These are phyloP conservation scores for Chlamydomonas schloesseri DNA, from an alignment of 139 green algal species.

Conservation along the genomic window DNA sequence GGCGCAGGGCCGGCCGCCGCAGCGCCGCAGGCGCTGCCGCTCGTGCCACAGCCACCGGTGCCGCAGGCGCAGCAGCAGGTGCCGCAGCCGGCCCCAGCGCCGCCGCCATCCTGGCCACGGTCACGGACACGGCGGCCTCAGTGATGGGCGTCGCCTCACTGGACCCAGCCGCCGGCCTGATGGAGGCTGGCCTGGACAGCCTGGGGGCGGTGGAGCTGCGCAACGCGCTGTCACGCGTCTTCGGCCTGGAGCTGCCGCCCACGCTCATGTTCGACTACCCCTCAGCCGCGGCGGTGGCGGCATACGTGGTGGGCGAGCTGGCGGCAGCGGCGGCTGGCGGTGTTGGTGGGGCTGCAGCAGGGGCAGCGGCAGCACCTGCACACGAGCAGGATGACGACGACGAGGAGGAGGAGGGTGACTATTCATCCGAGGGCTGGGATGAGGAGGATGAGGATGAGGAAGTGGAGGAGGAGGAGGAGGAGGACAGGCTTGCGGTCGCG, in stretches of 20 bases:
- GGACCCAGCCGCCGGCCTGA: conserved; percentile 63
- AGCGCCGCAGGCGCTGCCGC: background rate
- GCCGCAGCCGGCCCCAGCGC: background rate
- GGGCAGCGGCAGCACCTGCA: background rate
- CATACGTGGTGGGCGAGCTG: conserved; percentile 11
- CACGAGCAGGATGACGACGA: background rate
- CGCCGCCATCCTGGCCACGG: conserved; percentile 15
- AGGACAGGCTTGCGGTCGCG: too few relatives aligned
- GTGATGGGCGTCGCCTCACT: conserved; percentile 61
- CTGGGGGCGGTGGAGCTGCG: conserved; percentile 85
- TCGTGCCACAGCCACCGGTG: too few relatives aligned
- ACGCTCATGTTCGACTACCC: conserved; percentile 91
- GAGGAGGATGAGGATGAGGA: background rate
- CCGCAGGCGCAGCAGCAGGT: background rate
- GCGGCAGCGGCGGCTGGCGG: background rate
- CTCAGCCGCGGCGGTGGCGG: conserved; percentile 55
- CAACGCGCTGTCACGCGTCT: conserved; percentile 72
- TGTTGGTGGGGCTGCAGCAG: background rate
- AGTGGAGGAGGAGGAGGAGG: background rate
- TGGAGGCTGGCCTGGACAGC: conserved; percentile 82
- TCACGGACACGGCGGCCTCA: conserved; percentile 40
- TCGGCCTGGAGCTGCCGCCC: conserved; percentile 76
- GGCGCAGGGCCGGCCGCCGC: background rate
- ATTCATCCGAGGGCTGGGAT: background rate
- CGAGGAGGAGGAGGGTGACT: background rate